Evolutionary conservation across 495 filamentous ascomycete genomes (phyloP), one percentile per base, ranked within the genome.

Genomic region (Ramalina intermedia): DNA sequence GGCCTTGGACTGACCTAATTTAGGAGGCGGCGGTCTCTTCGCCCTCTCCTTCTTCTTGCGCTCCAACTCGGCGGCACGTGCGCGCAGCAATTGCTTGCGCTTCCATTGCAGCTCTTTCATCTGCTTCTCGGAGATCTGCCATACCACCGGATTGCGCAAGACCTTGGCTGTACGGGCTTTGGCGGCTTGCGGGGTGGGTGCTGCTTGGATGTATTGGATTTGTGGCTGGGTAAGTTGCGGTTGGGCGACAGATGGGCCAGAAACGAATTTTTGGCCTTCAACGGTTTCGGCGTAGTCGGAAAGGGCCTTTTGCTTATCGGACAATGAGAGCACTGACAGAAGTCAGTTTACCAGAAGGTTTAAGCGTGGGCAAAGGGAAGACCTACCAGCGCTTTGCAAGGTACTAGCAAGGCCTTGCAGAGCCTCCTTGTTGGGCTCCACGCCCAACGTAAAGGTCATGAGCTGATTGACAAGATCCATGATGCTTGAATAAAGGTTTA

Each of bases 61-160:
- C 37, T 53, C 54, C 37, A 52, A 36, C 20, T 49, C 54, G 6
- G 54, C 54, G n/a, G 52, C 53, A 20, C 53, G 54, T 6, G 54
- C 54, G 41, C 50, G 54, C 16, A 55, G 41, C 21, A 55, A 39
- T 33, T 55, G 53, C 45, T 55, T 51, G 37, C 49, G 47, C 45
- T 55, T 51, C 53, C 53, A 55, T 37, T 55, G 53, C 36, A 56
- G 33, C 7, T 42, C 50, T 50, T 56, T 56, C 46, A 56, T 43
- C 29, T 56, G 49, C 23, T 53, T 43, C 42, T 56, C 54, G 36
- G 40, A 45, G 27, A 56, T 53, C 26, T 53, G 54, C 54, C 54
- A 56, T 47, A 56, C 54, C 23, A 56, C 54, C 12, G 49, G 54
- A 7, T 52, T 24, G 29, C 33, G 35, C 11, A 55, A 46, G 24